Percentiles rank a stretch among this genome's conserved stretches.
These are phyloP conservation scores for Botrytis fragariae DNA, from an alignment of 2,329 filamentous ascomycete genomes.

Conservation along the genomic window DNA sequence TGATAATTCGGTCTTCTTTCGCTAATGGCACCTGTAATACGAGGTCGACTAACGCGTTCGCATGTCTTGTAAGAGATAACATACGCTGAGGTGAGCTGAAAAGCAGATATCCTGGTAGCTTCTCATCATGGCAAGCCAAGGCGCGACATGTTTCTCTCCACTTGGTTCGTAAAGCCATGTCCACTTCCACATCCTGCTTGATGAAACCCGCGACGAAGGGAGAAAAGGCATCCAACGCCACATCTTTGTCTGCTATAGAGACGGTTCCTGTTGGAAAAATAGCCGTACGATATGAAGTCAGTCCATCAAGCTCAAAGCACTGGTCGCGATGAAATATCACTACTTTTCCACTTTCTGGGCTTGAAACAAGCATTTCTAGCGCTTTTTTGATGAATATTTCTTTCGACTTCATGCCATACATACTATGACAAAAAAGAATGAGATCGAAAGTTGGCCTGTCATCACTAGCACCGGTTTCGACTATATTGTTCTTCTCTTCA, in stretches of 20 bases:
- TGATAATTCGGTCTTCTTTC: slow-evolving; percentile 40
- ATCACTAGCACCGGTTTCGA: slow-evolving; percentile 25
- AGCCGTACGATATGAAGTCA: slow-evolving; percentile 49
- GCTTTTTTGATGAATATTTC: slow-evolving; percentile 46
- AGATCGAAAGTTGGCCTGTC: slow-evolving; percentile 49
- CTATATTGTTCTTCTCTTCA: slow-evolving; percentile 9
- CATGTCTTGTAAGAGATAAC: slow-evolving; percentile 49
- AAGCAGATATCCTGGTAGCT: slow-evolving; percentile 41
- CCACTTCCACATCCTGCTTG: slow-evolving; percentile 37
- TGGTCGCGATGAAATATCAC: slow-evolving; percentile 55
- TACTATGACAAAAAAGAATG: slow-evolving; percentile 61
- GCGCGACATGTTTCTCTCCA: slow-evolving; percentile 55
- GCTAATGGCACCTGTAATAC: slow-evolving; percentile 40
- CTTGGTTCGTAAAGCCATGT: slow-evolving; percentile 34
- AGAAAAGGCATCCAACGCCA: slow-evolving; percentile 50
- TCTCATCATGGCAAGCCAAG: slow-evolving; percentile 44
- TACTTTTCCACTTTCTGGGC: slow-evolving; percentile 45
- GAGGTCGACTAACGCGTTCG: slow-evolving; percentile 46
- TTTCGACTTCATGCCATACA: slow-evolving; percentile 58
- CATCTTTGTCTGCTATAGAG: slow-evolving; percentile 46
- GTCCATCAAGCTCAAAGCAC: slow-evolving; percentile 44
- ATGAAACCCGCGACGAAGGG: slow-evolving; percentile 50
- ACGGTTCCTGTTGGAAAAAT: slow-evolving; percentile 48
- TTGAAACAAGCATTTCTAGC: slow-evolving; percentile 47
- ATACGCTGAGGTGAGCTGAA: slow-evolving; percentile 53